phyloP scores from a whole-genome alignment of 768 basidiomycete genomes.

The Tricholoma sp. region DNA sequence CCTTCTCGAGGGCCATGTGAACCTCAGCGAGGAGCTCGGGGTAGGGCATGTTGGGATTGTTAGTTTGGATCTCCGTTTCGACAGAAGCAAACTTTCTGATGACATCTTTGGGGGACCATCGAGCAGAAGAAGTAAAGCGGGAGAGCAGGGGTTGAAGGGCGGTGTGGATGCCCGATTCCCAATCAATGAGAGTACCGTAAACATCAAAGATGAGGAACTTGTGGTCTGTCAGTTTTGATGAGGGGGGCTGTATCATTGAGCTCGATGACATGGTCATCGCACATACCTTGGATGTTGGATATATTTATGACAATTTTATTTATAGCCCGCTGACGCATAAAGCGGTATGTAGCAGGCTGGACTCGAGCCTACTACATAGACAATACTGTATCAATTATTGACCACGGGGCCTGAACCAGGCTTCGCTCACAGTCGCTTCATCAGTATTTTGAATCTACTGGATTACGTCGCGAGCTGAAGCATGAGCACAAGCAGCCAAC shows the following conservation, averaged over 20 bases:
- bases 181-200: slow-evolving; percentile 75
- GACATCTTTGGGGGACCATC: slow-evolving; percentile 48
- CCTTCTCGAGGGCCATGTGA: slow-evolving; percentile 32
- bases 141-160: slow-evolving; percentile 49
- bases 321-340: too few relatives aligned
- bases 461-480: too few relatives aligned
- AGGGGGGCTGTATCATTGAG: background rate
- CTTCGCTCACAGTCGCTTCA: too few relatives aligned
- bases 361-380: too few relatives aligned
- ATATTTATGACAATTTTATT: too few relatives aligned
- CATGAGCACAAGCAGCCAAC: too few relatives aligned
- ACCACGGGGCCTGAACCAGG: too few relatives aligned
- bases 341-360: too few relatives aligned
- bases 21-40: slow-evolving; percentile 52
- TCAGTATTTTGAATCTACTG: too few relatives aligned
- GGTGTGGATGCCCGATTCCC: slow-evolving; percentile 64
- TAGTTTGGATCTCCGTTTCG: slow-evolving; percentile 53
- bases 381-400: too few relatives aligned
- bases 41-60: slow-evolving; percentile 57
- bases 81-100: slow-evolving; percentile 46
- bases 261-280: too few relatives aligned
- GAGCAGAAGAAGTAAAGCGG: slow-evolving; percentile 31
- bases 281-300: too few relatives aligned
- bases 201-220: slow-evolving; percentile 68
- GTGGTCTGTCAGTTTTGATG: slow-evolving; percentile 34